A percentile compares a stretch with the other conserved stretches of the same genome.
Conservation (phyloP, 306 rosid genomes). For the Astragalus glycyphyllos region DNA sequence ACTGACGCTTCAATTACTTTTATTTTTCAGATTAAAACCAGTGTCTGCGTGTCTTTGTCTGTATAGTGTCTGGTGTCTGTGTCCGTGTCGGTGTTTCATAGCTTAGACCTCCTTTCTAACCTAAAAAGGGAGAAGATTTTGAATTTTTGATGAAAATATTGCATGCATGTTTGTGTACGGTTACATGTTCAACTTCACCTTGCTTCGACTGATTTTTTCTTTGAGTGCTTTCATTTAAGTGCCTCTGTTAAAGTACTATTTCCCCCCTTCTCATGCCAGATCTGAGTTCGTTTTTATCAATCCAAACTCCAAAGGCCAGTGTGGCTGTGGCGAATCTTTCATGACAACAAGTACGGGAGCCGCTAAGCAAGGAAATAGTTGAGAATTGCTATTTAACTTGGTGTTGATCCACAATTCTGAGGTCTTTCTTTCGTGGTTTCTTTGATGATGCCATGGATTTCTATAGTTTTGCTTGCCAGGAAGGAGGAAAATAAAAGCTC, state of each 20-base stretch:
- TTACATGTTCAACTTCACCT: neutral
- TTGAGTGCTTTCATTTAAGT: constrained; percentile 13
- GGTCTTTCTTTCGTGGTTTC: constrained; percentile 30
- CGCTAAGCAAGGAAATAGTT: constrained; percentile 52
- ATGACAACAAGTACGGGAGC: constrained; percentile 70
- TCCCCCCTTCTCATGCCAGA: constrained; percentile 46
- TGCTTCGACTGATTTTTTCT: neutral
- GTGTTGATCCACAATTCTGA: constrained; percentile 25
- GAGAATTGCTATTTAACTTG: constrained; percentile 26
- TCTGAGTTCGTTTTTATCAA: constrained; percentile 91
- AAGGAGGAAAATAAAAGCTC: constrained; percentile 32
- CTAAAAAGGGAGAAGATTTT: neutral
- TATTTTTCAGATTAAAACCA: too few relatives aligned
- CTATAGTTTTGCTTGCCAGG: constrained; percentile 35
- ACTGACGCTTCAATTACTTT: too few relatives aligned
- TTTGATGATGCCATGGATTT: constrained; percentile 28
- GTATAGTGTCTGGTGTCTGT: too few relatives aligned
- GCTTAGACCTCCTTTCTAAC: neutral
- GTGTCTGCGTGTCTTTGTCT: too few relatives aligned
- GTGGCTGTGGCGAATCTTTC: constrained; percentile 97
- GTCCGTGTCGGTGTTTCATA: too few relatives aligned
- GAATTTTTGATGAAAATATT: too few relatives aligned
- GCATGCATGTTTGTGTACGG: neutral
- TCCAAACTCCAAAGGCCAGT: constrained; percentile 95
- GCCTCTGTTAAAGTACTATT: neutral